Percentiles rank a stretch among this genome's conserved stretches.
Conservation (phyloP, 164 flowering plant genomes). For the Piper betle region DNA sequence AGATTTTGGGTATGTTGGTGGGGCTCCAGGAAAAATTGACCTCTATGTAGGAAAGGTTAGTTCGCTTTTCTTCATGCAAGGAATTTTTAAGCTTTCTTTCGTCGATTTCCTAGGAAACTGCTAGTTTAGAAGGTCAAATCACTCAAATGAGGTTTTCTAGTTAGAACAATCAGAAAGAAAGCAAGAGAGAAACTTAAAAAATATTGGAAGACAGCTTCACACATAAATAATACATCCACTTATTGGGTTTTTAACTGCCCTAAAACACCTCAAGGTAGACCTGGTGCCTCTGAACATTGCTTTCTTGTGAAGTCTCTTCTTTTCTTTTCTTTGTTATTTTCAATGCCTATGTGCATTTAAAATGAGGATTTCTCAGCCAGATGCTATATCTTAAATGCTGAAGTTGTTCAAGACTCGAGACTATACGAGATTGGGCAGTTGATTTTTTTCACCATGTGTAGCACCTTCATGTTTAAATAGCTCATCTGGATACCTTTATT, state of each 20-base stretch:
- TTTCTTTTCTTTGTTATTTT: no score
- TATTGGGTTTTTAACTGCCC: no score
- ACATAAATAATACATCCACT: no score
- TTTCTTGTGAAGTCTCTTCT: no score
- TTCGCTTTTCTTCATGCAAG: not conserved
- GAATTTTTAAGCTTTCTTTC: not conserved
- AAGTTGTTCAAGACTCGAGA: not conserved
- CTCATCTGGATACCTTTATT: not conserved
- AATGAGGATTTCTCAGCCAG: no score
- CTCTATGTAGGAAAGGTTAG: slow-evolving; percentile 93
- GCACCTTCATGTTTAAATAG: not conserved
- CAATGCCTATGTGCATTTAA: no score
- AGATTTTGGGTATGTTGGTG: slow-evolving; percentile 97
- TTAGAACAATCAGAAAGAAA: no score
- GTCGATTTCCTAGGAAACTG: not conserved
- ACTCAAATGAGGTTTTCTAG: not conserved
- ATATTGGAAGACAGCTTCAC: no score
- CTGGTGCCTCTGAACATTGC: no score
- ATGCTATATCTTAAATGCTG: no score
- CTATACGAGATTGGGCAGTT: not conserved
- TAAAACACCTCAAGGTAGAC: no score
- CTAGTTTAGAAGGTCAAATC: not conserved
- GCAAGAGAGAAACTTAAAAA: no score
- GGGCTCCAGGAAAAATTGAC: slow-evolving; percentile 97
- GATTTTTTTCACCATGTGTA: not conserved